Percentiles rank a stretch among this genome's conserved stretches.
These are phyloP conservation scores for Acacia concinna DNA, from an alignment of 331 rosid species.

Conservation along the genomic window DNA sequence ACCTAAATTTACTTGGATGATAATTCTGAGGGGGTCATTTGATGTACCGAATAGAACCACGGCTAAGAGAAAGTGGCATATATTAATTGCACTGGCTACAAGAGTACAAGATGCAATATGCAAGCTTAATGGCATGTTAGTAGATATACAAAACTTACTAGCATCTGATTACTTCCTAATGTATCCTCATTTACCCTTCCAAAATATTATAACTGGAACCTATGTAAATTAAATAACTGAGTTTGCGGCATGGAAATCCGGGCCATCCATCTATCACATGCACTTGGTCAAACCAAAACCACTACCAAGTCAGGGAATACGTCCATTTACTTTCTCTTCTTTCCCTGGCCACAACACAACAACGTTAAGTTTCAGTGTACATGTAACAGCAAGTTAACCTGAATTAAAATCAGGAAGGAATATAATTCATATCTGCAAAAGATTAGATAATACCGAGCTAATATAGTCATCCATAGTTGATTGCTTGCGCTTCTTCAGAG, in stretches of 20 bases:
- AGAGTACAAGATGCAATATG: neutral
- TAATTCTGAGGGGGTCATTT: neutral
- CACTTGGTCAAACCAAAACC: slow-evolving; percentile 28
- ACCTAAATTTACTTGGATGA: neutral
- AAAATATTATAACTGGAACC: slow-evolving; percentile 4
- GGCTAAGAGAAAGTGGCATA: neutral
- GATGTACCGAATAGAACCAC: neutral
- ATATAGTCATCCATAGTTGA: slow-evolving; percentile 79
- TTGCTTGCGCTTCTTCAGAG: slow-evolving; percentile 82
- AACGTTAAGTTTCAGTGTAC: slow-evolving; percentile 22
- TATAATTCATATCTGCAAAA: neutral
- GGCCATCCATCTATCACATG: slow-evolving; percentile 12
- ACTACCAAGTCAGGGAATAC: neutral
- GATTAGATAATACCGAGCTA: slow-evolving; percentile 51
- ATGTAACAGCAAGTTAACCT: slow-evolving; percentile 12
- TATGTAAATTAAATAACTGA: neutral
- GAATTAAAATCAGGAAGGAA: slow-evolving; percentile 6
- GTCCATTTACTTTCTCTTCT: slow-evolving; percentile 60
- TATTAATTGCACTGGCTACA: slow-evolving; percentile 8
- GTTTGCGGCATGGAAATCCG: slow-evolving; percentile 20
- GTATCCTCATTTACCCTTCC: slow-evolving; percentile 16
- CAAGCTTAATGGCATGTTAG: neutral
- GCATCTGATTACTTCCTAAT: slow-evolving; percentile 2
- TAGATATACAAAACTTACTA: slow-evolving; percentile 28
- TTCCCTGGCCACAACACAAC: slow-evolving; percentile 61